phyloP scores from a whole-genome alignment of 257 asterid genomes.

The Solanum sitiens region DNA sequence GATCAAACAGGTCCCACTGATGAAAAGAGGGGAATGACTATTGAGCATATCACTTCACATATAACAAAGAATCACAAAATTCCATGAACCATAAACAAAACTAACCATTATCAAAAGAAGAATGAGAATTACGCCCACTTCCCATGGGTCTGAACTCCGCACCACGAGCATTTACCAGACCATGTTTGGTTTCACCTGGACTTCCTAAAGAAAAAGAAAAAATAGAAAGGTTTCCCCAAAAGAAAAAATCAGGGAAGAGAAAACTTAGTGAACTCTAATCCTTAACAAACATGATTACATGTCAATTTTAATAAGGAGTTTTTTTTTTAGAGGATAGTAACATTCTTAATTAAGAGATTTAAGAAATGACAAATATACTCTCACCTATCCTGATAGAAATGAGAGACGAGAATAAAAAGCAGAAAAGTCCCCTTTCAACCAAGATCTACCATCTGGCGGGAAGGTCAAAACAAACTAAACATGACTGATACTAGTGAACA shows the following conservation, averaged over 20 bases:
- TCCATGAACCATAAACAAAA: conserved; percentile 9
- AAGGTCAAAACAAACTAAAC: not conserved
- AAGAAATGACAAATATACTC: not conserved
- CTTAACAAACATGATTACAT: not conserved
- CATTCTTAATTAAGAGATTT: not conserved
- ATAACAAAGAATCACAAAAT: not conserved
- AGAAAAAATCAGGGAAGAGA: not conserved
- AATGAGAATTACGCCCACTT: conserved; percentile 46
- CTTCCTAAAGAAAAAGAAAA: conserved; percentile 29
- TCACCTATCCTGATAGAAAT: not conserved
- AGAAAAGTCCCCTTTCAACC: not conserved
- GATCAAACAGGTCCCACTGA: not conserved
- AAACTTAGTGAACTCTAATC: not conserved
- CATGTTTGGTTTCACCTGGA: conserved; percentile 39
- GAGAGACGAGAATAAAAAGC: not conserved
- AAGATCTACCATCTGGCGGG: not conserved
- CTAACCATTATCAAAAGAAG: conserved; percentile 63
- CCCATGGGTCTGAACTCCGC: conserved; percentile 41
- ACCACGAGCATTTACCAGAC: conserved; percentile 27
- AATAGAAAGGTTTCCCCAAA: not conserved
- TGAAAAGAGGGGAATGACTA: not conserved
- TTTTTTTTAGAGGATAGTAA: no score
- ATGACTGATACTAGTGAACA: not conserved
- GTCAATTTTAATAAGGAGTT: not conserved
- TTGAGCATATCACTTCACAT: not conserved